These are phyloP conservation scores for Pichia sp. DNA, from an alignment of 1,139 yeast genomes.

Conservation along the genomic window DNA sequence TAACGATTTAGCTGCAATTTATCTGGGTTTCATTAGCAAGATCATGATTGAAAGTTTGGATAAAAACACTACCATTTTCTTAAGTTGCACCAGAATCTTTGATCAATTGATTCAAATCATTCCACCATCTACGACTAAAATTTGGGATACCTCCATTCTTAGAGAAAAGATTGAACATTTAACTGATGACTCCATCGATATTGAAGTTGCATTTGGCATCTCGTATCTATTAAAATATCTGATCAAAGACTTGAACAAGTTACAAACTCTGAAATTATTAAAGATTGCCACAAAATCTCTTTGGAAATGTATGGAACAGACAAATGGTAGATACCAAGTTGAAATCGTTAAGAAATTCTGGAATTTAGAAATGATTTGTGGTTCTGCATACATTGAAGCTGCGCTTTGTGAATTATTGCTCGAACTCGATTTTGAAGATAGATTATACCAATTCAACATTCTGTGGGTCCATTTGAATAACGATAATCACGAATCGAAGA, in stretches of 20 bases:
- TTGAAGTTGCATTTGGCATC: constrained; percentile 44
- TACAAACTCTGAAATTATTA: constrained; percentile 37
- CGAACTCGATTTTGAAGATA: constrained; percentile 35
- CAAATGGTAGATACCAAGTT: constrained; percentile 54
- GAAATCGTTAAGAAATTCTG: constrained; percentile 57
- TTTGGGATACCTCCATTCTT: constrained; percentile 35
- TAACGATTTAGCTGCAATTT: constrained; percentile 43
- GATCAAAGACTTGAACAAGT: constrained; percentile 27
- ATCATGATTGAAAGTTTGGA: constrained; percentile 36
- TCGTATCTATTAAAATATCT: constrained; percentile 44
- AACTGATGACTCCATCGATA: constrained; percentile 23
- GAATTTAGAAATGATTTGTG: constrained; percentile 40
- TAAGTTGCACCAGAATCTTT: constrained; percentile 40
- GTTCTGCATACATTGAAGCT: constrained; percentile 54
- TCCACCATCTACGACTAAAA: constrained; percentile 39
- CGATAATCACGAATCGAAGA: constrained; percentile 37
- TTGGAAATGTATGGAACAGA: constrained; percentile 47
- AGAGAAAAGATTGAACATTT: constrained; percentile 35
- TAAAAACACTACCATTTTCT: constrained; percentile 27
- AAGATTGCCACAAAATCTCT: constrained; percentile 41
- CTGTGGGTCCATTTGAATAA: constrained; percentile 60
- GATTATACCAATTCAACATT: constrained; percentile 49
- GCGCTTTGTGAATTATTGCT: constrained; percentile 51
- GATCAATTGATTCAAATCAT: constrained; percentile 45
- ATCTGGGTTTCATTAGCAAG: constrained; percentile 38